phyloP scores from a whole-genome alignment of 768 basidiomycete genomes.

The Collybia sordida region DNA sequence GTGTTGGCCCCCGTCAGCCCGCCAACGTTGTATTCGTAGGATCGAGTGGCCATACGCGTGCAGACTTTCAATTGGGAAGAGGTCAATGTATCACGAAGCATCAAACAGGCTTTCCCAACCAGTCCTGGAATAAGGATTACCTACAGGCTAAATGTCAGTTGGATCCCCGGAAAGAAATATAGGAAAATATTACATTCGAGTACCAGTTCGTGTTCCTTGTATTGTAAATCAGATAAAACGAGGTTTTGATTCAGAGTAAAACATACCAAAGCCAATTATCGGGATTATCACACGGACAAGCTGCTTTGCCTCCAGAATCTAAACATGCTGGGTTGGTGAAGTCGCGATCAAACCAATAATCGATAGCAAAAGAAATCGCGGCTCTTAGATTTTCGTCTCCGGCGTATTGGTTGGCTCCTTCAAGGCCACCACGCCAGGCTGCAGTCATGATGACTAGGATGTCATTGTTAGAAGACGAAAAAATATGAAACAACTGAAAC shows the following conservation, averaged over 20 bases:
- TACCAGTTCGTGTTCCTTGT: constrained; percentile 56
- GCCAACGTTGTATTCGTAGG: constrained; percentile 42
- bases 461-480: not conserved
- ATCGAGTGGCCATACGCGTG: constrained; percentile 38
- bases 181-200: constrained; percentile 35
- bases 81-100: constrained; percentile 37
- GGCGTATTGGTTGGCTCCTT: constrained; percentile 34
- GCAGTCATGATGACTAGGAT: constrained; percentile 44
- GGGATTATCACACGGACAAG: constrained; percentile 49
- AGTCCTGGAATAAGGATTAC: constrained; percentile 51
- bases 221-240: constrained; percentile 7
- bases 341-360: constrained; percentile 53
- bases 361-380: constrained; percentile 40
- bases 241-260: not conserved
- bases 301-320: constrained; percentile 37
- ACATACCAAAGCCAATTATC: constrained; percentile 27
- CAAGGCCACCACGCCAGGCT: constrained; percentile 50
- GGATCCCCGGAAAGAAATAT: not conserved
- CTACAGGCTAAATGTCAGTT: constrained; percentile 19
- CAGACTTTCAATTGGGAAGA: constrained; percentile 32
- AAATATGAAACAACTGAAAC: constrained; percentile 8
- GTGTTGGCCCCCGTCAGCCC: constrained; percentile 55
- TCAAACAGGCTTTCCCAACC: constrained; percentile 47
- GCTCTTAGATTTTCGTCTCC: constrained; percentile 30
- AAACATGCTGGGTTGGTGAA: constrained; percentile 46